These are phyloP conservation scores for Cyclotella kingstonii DNA, from an alignment of 108 stramenopile genomes.

Conservation along the genomic window DNA sequence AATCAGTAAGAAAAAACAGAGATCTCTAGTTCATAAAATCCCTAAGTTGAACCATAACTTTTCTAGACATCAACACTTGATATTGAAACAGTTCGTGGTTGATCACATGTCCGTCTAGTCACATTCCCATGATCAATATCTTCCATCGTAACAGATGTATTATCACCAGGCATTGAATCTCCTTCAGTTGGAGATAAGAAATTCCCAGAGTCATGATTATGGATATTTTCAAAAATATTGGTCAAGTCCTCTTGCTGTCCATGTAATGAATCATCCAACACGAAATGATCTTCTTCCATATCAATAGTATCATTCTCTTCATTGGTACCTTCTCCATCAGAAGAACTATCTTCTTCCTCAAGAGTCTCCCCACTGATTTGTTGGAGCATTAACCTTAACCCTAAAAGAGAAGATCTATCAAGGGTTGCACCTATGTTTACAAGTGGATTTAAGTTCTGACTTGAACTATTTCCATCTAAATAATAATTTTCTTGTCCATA, in stretches of 20 bases:
- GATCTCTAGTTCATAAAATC: too few species aligned
- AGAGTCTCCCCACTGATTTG: conserved; percentile 30
- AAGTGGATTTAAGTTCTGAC: too few species aligned
- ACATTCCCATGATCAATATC: conserved; percentile 15
- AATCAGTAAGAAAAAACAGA: not conserved
- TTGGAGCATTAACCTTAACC: conserved; percentile 27
- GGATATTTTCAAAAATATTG: conserved; percentile 23
- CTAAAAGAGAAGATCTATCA: conserved; percentile 24
- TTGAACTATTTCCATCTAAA: too few species aligned
- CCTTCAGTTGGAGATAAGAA: conserved; percentile 12
- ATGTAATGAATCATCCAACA: not conserved
- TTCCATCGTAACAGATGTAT: conserved; percentile 41
- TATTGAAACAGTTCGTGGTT: conserved; percentile 47
- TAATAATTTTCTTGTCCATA: conserved; percentile 17
- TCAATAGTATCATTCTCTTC: conserved; percentile 37
- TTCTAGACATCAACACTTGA: conserved; percentile 45
- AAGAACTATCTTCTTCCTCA: conserved; percentile 32
- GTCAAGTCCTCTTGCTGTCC: conserved; percentile 23
- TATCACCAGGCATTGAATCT: conserved; percentile 1
- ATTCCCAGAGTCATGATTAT: conserved; percentile 27
- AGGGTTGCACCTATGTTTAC: conserved; percentile 10
- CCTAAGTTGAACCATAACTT: too few species aligned
- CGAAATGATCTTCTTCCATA: conserved; percentile 38
- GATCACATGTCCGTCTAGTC: conserved; percentile 23
- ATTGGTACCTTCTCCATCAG: conserved; percentile 38